These are phyloP conservation scores for Calonectria hongkongensis DNA, from an alignment of 2,329 filamentous ascomycete species.

Conservation along the genomic window DNA sequence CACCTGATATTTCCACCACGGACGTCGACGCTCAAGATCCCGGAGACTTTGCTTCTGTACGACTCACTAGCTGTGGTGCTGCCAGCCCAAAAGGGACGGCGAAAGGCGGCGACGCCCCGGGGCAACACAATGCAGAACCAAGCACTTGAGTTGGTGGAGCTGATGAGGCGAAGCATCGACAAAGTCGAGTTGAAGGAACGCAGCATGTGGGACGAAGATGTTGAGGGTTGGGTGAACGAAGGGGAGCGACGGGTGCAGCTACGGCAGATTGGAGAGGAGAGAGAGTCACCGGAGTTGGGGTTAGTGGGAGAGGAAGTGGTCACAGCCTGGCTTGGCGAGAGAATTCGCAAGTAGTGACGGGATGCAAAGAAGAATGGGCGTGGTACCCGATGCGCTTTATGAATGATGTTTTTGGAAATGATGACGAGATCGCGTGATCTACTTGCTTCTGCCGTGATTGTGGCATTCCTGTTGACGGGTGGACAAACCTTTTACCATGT, in stretches of 20 bases:
- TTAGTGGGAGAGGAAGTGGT: conserved; percentile 54
- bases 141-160: conserved; percentile 66
- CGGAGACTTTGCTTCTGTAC: conserved; percentile 69
- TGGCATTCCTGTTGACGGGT: conserved; percentile 6
- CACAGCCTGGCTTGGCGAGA: conserved; percentile 59
- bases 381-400: conserved; percentile 7
- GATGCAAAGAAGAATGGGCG: neutral
- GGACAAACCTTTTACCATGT: conserved; percentile 14
- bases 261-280: conserved; percentile 60
- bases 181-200: conserved; percentile 67
- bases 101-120: conserved; percentile 45
- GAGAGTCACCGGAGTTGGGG: conserved; percentile 52
- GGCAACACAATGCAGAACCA: conserved; percentile 68
- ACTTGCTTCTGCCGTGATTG: conserved; percentile 9
- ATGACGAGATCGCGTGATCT: conserved; percentile 14
- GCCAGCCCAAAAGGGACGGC: conserved; percentile 38
- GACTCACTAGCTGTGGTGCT: conserved; percentile 57
- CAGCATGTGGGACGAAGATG: conserved; percentile 63
- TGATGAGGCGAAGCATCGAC: conserved; percentile 71
- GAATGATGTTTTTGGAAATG: conserved; percentile 3
- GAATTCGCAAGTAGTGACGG: conserved; percentile 21
- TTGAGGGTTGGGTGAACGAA: conserved; percentile 59
- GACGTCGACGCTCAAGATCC: conserved; percentile 68
- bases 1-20: conserved; percentile 69
- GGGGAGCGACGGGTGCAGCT: conserved; percentile 62